phyloP scores from a whole-genome alignment of 2,329 filamentous ascomycete genomes.

The Rugonectria rugulosa region DNA sequence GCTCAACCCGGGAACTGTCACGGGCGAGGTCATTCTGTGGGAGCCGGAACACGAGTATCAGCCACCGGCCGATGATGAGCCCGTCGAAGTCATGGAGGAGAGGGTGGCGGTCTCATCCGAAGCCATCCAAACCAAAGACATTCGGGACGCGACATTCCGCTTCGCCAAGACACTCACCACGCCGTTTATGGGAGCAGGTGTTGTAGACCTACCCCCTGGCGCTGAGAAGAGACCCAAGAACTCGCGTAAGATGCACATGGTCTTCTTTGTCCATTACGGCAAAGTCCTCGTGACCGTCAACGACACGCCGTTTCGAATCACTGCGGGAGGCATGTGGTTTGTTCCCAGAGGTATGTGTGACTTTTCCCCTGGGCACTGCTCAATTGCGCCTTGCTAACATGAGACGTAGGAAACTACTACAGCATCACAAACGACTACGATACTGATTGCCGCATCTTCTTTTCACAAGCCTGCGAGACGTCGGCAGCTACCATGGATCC shows the following conservation, averaged over 20 bases:
- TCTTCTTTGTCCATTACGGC: conserved; percentile 88
- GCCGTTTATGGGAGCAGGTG: conserved; percentile 86
- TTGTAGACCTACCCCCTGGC: conserved; percentile 86
- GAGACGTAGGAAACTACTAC: conserved; percentile 91
- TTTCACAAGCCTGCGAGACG: conserved; percentile 83
- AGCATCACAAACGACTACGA: conserved; percentile 84
- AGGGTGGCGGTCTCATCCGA: conserved; percentile 64
- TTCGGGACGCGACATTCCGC: conserved; percentile 75
- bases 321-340: conserved; percentile 90
- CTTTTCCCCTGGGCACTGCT: background rate
- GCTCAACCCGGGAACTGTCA: conserved; percentile 67
- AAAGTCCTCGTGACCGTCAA: conserved; percentile 82
- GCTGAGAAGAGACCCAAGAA: conserved; percentile 91
- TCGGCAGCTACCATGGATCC: conserved; percentile 37
- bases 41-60: conserved; percentile 63
- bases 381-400: conserved; percentile 49
- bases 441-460: conserved; percentile 81
- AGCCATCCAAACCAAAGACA: conserved; percentile 65
- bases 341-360: conserved; percentile 85
- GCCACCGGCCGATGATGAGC: conserved; percentile 62
- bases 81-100: conserved; percentile 61
- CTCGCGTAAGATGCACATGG: conserved; percentile 94
- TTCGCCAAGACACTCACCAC: conserved; percentile 88
- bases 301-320: conserved; percentile 79
- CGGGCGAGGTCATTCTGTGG: conserved; percentile 71